Percentiles rank a stretch among this genome's conserved stretches.
Evolutionary conservation across 1,139 yeast genomes (phyloP).

Genomic region (Pichia sp.): DNA sequence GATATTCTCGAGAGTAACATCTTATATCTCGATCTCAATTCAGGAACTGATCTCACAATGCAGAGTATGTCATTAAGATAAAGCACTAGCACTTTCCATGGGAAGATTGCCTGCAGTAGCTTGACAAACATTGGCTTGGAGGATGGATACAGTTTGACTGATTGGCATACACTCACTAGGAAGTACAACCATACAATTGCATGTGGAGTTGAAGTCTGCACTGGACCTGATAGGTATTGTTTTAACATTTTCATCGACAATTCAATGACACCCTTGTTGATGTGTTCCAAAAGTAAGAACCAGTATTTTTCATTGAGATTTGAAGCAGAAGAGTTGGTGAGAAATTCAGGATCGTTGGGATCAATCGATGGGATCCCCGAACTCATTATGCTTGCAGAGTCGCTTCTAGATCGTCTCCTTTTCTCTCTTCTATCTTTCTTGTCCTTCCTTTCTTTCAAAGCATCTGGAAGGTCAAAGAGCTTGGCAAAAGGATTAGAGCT

Average conservation of each 20-base stretch:
- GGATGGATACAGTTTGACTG: conserved; percentile 46
- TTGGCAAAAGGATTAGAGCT: conserved; percentile 71
- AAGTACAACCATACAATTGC: conserved; percentile 70
- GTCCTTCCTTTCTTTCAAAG: conserved; percentile 64
- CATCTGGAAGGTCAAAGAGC: conserved; percentile 65
- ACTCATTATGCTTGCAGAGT: conserved; percentile 16
- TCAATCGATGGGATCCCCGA: conserved; percentile 3
- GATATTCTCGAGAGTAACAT: conserved; percentile 13
- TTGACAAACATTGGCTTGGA: conserved; percentile 47
- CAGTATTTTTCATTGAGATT: conserved; percentile 52
- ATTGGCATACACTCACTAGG: conserved; percentile 57
- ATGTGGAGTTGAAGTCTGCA: conserved; percentile 67
- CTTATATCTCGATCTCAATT: conserved; percentile 20
- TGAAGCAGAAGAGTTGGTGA: conserved; percentile 35
- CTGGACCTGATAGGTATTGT: conserved; percentile 66
- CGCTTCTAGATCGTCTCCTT: conserved; percentile 33
- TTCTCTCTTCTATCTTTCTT: conserved; percentile 64
- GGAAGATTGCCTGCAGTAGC: conserved; percentile 51
- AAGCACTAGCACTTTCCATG: conserved; percentile 62
- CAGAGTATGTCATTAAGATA: conserved; percentile 54
- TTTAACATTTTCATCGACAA: conserved; percentile 61
- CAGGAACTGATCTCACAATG: conserved; percentile 30
- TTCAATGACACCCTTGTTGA: conserved; percentile 64
- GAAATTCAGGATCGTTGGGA: conserved; percentile 24
- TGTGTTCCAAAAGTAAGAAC: conserved; percentile 49